Conservation (phyloP, 177 flowering plant genomes). For the Telopea speciosissima region DNA sequence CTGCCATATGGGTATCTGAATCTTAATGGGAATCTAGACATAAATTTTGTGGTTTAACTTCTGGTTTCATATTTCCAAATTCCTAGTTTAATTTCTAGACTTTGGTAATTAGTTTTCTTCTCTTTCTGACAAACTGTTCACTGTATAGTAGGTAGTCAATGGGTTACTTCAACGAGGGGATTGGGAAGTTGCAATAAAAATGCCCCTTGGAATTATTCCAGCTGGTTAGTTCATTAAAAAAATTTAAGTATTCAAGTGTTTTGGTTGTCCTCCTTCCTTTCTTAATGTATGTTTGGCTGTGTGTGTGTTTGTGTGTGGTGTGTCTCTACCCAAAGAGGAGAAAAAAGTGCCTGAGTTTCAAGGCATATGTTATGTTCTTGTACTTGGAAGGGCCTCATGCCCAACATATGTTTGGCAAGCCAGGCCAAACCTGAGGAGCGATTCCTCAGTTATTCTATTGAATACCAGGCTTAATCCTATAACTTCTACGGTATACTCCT, state of each 20-base stretch:
- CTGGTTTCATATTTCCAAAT: background rate
- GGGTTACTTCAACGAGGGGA: constrained; percentile 85
- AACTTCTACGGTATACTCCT: background rate
- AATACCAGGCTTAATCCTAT: background rate
- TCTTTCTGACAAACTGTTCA: constrained; percentile 5
- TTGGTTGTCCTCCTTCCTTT: background rate
- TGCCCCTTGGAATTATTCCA: constrained; percentile 83
- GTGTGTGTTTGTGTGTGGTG: background rate
- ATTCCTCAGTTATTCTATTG: background rate
- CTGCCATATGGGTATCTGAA: background rate
- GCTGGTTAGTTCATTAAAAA: constrained; percentile 47
- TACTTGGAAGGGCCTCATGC: background rate
- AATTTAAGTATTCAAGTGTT: background rate
- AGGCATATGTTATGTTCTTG: background rate
- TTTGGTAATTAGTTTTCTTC: background rate
- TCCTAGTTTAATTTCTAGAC: background rate
- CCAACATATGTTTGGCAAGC: too few species aligned
- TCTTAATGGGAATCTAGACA: background rate
- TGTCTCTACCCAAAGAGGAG: too few species aligned
- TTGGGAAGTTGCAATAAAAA: constrained; percentile 79
- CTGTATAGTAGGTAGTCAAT: constrained; percentile 89
- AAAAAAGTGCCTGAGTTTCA: too few species aligned
- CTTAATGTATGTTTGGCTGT: background rate
- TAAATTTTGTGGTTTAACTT: background rate
- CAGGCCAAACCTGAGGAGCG: too few species aligned